Percentiles rank a stretch among this genome's conserved stretches.
Conservation (phyloP, 768 basidiomycete species). For the Boletus pseudo-olivaceus region DNA sequence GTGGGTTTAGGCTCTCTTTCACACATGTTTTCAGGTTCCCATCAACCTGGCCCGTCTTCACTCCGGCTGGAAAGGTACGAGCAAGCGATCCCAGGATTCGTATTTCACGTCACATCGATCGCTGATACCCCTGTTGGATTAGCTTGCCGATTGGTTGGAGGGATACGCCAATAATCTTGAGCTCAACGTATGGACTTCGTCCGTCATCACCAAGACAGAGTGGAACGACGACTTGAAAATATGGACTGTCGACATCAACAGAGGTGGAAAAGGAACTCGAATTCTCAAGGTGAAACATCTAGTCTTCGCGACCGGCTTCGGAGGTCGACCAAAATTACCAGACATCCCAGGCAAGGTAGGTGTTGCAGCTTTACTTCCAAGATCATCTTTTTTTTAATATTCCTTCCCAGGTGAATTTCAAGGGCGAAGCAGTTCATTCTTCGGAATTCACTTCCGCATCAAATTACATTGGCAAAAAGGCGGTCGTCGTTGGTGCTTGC, state of each 20-base stretch:
- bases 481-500: constrained; percentile 65
- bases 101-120: neutral
- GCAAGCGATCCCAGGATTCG: too few relatives aligned
- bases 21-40: constrained; percentile 43
- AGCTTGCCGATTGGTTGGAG: constrained; percentile 70
- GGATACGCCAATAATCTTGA: constrained; percentile 57
- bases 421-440: constrained; percentile 54
- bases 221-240: constrained; percentile 37
- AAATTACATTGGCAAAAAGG: constrained; percentile 58
- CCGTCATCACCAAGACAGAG: constrained; percentile 36
- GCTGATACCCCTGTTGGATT: neutral
- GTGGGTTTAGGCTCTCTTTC: neutral
- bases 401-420: constrained; percentile 41
- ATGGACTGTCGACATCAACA: constrained; percentile 45
- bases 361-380: neutral
- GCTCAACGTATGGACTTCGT: constrained; percentile 60
- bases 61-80: constrained; percentile 47
- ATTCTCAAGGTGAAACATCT: constrained; percentile 46
- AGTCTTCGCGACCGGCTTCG: constrained; percentile 55
- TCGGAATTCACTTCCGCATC: constrained; percentile 44
- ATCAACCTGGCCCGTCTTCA: constrained; percentile 50
- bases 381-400: neutral
- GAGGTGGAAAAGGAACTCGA: constrained; percentile 31
- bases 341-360: constrained; percentile 41
- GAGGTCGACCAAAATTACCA: constrained; percentile 44